Base-by-base conservation (phyloP, 179 eudicot genomes). In the Nepenthes alata region DNA sequence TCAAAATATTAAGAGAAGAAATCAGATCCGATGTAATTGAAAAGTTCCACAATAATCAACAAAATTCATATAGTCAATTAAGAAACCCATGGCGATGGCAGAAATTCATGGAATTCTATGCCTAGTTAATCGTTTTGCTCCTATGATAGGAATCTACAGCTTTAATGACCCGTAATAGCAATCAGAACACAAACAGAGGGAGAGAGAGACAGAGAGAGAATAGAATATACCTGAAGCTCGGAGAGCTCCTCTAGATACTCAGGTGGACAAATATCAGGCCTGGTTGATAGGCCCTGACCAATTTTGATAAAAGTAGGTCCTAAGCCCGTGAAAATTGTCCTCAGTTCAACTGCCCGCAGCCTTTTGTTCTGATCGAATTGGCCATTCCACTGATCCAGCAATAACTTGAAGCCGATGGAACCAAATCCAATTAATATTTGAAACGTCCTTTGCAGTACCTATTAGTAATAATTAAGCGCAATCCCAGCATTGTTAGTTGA, bases 281-380 rank as follows among this genome's bases (percentile, higher is more conserved):
- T 78, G 47, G 99, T 94, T 5, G 99, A 94, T 73, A 94, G 78
- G 15, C 99, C 99, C 75, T 94, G 99, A 44, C 99, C 99, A 64
- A 94, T 76, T 78, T 94, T 94, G 51, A 94, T 94, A 72, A 94
- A 94, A 55, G 99, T 94, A 53, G 99, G 99, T 13, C 99, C 99
- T 72, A 94, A 73, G 50, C 80, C 67, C 9, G 97, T 94, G 66
- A 94, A 81, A 63, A 82, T 47, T 64, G 74, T 72, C 77, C 95
- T 72, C 60, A 94, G 67, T 58, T 85, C 71, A 51, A 73, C 53
- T 37, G 99, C 99, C 57, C 99, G 79, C 65, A 70, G 34, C 61
- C 85, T 75, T 66, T 76, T 81, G 62, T 87, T 90, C 72, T 61
- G 69, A 39, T 85, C 78, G 8, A 87, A 73, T 74, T 74, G 69